Evolutionary conservation across 2,329 filamentous ascomycete species (phyloP).

Genomic region (Neonectria coccinea): DNA sequence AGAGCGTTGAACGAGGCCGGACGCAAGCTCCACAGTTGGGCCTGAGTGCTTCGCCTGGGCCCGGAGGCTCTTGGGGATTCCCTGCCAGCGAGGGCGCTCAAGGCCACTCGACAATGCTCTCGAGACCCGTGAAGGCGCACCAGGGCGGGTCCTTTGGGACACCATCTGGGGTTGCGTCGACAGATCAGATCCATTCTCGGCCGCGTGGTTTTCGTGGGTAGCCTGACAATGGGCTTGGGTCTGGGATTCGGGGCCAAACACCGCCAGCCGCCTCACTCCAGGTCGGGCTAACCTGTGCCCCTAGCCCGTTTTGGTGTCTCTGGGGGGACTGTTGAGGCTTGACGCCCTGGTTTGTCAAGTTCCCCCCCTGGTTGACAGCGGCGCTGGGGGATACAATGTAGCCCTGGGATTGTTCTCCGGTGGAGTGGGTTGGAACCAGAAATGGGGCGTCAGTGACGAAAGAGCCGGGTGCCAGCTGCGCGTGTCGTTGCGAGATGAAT

Average conservation of each 20-base stretch:
- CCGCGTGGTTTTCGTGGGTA: constrained; percentile 42
- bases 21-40: constrained; percentile 51
- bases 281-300: constrained; percentile 16
- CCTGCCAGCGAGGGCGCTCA: constrained; percentile 42
- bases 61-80: constrained; percentile 38
- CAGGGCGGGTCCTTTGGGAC: constrained; percentile 37
- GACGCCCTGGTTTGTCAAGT: constrained; percentile 17
- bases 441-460: constrained; percentile 18
- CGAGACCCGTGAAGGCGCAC: constrained; percentile 29
- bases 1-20: constrained; percentile 40
- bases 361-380: constrained; percentile 17
- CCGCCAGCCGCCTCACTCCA: constrained; percentile 42
- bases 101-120: constrained; percentile 28
- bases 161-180: constrained; percentile 45
- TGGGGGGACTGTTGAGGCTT: constrained; percentile 22
- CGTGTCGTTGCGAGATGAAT: constrained; percentile 19
- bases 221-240: constrained; percentile 40
- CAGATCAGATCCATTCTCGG: constrained; percentile 48
- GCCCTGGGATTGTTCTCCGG: constrained; percentile 13
- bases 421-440: constrained; percentile 3
- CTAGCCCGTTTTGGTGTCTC: constrained; percentile 14
- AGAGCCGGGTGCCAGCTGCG: constrained; percentile 8
- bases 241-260: constrained; percentile 34
- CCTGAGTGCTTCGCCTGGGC: constrained; percentile 50
- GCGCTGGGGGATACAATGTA: not conserved